Base-by-base conservation (phyloP, 2,329 filamentous ascomycete species). In the Talaromyces atroroseus region DNA sequence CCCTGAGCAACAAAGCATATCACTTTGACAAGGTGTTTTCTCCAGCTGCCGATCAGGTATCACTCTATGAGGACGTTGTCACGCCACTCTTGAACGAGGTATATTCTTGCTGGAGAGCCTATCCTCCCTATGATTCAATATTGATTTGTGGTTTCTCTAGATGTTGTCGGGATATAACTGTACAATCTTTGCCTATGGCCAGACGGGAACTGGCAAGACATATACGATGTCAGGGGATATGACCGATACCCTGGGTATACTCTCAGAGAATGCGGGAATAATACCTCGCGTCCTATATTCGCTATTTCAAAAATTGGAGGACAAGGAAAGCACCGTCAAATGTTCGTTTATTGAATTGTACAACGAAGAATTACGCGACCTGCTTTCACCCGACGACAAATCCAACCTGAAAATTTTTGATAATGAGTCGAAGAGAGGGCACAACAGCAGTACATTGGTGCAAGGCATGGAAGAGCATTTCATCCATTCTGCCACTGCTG, bases 221-320 rank as follows among this genome's bases (percentile, higher is more conserved):
- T 99, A 99, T 73, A 99, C 94, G 23, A 99, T 99, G 94, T 96
- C 92, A 0, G 94, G 94, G 55, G 92, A 99, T 71, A 96, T 99
- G 84, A 89, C 83, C 14, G 89, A 96, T 64, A 90, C 85, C 0
- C 74, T 91, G 38, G 90, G 92, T 1, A 85, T 96, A 58, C 80
- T 95, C 14, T 92, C 92, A 1, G 94, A 97, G 68, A 87, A 86
- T 40, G 94, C 95, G 26, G 94, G 94, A 65, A 97, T 99, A 64
- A 94, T 99, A 60, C 95, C 95, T 23, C 87, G 95, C 49, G 90
- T 92, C 0, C 78, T 99, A 0, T 87, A 96, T 66, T 83, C 88
- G 0, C 80, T 99, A 0, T 99, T 99, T 73, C 82, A 83, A 63
- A 92, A 89, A 68, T 83, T 99, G 6, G 89, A 94, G 59, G 87